Base-by-base conservation (phyloP, 2,329 filamentous ascomycete species). In the Colletotrichum tamarilloi region DNA sequence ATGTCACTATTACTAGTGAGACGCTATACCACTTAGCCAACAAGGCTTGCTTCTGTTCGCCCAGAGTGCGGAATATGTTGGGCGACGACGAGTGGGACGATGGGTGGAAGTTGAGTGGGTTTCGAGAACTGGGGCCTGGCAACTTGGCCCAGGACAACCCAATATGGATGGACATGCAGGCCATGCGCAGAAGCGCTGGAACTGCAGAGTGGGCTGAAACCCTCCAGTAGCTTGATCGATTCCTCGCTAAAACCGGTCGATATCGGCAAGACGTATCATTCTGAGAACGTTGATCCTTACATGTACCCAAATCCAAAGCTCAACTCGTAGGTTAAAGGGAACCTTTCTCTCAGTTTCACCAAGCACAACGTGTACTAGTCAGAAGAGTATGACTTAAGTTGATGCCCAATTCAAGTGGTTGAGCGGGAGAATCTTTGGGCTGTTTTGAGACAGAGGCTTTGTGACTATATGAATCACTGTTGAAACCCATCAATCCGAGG, bases 1-100 rank as follows among this genome's bases (percentile, higher is more conserved):
- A 72, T 72, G 14, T 19, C 62, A 63, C 62, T 24, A 55, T 5
- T 72, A 71, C 68, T 71, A 71, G 68, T 71, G 68, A 71, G 68
- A 65, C 68, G 68, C 68, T 71, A 67, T 71, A 72, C 68, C 68
- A 72, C 68, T 72, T 65, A 72, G 68, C 68, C 68, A 72, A 67
- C 68, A 72, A 72, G 68, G 68, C 68, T 8, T 30, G 4, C 30
- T 16, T 9, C 1, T 3, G 1, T 2, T 0, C 0, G 24, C 4
- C 6, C 52, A 12, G 11, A 24, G 0, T 4, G 4, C 2, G 1
- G 0, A 38, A 6, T 59, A 59, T 59, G 4, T 12, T 38, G 32
- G 24, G 9, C 4, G 11, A 38, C 26, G 6, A 7, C 1, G 4
- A 5, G 58, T 19, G 28, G 52, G 22, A 24, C 49, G 16, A 4